Percentiles rank a stretch among this genome's conserved stretches.
Conservation (phyloP, 73 alveolate species). For the Tetrahymena thermophila region DNA sequence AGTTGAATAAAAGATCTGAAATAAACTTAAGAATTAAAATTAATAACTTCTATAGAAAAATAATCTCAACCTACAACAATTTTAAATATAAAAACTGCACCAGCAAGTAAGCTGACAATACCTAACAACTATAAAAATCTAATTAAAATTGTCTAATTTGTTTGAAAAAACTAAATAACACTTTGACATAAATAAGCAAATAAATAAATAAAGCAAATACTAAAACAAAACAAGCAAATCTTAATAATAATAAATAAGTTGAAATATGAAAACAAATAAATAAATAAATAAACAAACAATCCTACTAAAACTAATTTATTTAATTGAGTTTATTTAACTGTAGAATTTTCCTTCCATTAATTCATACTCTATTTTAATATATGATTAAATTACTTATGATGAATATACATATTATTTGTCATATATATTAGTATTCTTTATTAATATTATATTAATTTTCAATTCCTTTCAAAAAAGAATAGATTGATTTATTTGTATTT, state of each 20-base stretch:
- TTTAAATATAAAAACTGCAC: too few relatives aligned
- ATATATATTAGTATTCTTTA: not conserved
- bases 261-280: not conserved
- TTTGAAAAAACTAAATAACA: too few relatives aligned
- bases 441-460: too few relatives aligned
- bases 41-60: not conserved
- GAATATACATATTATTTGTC: not conserved
- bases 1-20: not conserved
- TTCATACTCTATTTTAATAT: not conserved
- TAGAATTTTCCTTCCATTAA: not conserved
- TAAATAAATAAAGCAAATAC: not conserved
- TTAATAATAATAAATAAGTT: not conserved
- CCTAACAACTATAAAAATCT: not conserved
- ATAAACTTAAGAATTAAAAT: not conserved
- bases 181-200: not conserved
- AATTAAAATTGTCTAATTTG: too few relatives aligned
- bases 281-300: not conserved
- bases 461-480: not conserved
- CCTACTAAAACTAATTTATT: not conserved
- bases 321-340: not conserved
- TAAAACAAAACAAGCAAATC: not conserved
- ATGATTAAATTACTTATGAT: not conserved
- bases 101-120: not conserved
- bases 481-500: too few relatives aligned
- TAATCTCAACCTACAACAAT: not conserved